Evolutionary conservation across 768 basidiomycete genomes (phyloP), one percentile per base, ranked within the genome.

Genomic region (Hirschioporus abietinus): DNA sequence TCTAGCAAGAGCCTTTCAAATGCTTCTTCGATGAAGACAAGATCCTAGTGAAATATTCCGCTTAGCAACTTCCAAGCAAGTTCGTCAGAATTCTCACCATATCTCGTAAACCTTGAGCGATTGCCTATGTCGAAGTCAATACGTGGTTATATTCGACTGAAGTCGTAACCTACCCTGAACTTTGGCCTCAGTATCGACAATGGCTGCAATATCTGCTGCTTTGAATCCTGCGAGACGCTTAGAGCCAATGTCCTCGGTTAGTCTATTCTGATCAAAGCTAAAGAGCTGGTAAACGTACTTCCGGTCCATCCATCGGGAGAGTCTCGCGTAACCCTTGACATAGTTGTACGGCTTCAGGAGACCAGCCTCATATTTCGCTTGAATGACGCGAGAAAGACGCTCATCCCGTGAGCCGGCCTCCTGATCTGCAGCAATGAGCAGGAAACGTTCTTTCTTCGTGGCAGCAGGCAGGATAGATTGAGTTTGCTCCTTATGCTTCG

Each of bases 11-110:
- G 83, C 0, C 96, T 90, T 75, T 99, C 96, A 72, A 99, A 98
- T 0, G 92, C 95, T 78, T 99, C 96, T 76, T 99, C 96, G 72
- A 99, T 96, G 76, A 97, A 96, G 15, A 99, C 92, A 27, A 97
- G 84, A 76, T 99, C 96, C 90, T 91, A 69, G 15, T n/a, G n/a
- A 65, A 23, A 24, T 58, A 52, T 30, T 68, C 68, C 15, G 66
- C 65, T n/a, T 30, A 61, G 61, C 58, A 58, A 18, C 63, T 5
- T 58, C 59, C 20, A 15, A 18, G 62, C 60, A 17, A 58, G 60
- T 15, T 36, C 26, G 12, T 63, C 42, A 25, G 57, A 64, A 64
- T 34, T 77, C 85, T 66, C 66, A 90, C 90, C 63, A 96, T 83
- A 74, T 96, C 92, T 64, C 87, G 86, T 66, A 96, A 80, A n/a